Conservation (phyloP, 306 rosid genomes). For the Prunus dulcis region DNA sequence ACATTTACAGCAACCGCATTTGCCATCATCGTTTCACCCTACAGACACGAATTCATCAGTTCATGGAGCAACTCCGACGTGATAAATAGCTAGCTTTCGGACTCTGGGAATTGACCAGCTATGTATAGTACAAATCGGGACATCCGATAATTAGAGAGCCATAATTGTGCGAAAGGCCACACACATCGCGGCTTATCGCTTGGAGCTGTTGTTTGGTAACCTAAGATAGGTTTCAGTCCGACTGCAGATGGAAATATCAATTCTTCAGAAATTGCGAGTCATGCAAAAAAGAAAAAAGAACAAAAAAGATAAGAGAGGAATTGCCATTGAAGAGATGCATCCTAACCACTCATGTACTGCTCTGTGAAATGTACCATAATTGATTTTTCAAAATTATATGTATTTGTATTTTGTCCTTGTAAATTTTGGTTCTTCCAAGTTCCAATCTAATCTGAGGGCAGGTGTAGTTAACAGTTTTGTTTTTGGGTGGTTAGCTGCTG, state of each 20-base stretch:
- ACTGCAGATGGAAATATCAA: neutral
- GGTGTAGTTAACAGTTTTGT: neutral
- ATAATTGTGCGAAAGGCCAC: neutral
- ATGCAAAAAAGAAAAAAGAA: neutral
- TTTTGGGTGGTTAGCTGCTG: slow-evolving; percentile 4
- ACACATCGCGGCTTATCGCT: slow-evolving; percentile 10
- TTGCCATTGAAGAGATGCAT: slow-evolving; percentile 8
- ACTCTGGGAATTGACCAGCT: slow-evolving; percentile 15
- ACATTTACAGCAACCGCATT: slow-evolving; percentile 50
- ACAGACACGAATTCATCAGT: slow-evolving; percentile 66
- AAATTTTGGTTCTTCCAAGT: slow-evolving; percentile 39
- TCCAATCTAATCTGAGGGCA: neutral
- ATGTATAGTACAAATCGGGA: slow-evolving; percentile 19
- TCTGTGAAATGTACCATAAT: slow-evolving; percentile 35
- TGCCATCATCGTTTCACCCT: slow-evolving; percentile 40
- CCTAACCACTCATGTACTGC: slow-evolving; percentile 19
- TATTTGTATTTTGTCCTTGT: slow-evolving; percentile 24
- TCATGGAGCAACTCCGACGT: slow-evolving; percentile 62
- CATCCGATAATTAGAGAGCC: neutral
- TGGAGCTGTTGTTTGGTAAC: slow-evolving; percentile 22
- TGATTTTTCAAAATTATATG: neutral
- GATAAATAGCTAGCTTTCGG: slow-evolving; percentile 24
- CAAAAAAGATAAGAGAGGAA: neutral
- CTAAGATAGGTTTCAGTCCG: neutral
- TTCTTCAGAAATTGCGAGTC: slow-evolving; percentile 4